phyloP scores from a whole-genome alignment of 2,329 filamentous ascomycete genomes.

The Daldinia eschscholtzii region DNA sequence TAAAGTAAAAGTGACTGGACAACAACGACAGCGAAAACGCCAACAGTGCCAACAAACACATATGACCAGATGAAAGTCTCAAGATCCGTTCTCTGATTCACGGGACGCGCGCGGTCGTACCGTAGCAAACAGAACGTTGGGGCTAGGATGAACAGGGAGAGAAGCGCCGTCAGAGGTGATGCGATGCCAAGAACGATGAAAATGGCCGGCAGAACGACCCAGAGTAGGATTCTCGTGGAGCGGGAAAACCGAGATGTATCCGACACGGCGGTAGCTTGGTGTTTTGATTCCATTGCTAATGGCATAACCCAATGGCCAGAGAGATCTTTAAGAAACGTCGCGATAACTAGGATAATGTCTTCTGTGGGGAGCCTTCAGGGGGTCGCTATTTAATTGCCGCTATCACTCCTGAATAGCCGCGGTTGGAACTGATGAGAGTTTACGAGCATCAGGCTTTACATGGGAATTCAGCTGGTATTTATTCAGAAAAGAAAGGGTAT shows the following conservation, averaged over 20 bases:
- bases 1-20: slow-evolving; percentile 30
- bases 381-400: not conserved
- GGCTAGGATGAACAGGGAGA: slow-evolving; percentile 17
- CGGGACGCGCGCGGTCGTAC: slow-evolving; percentile 22
- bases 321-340: not conserved
- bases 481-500: not conserved
- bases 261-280: not conserved
- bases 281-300: not conserved
- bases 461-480: not conserved
- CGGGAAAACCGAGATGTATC: slow-evolving; percentile 13
- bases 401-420: not conserved
- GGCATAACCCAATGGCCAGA: not conserved
- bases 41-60: slow-evolving; percentile 38
- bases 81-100: slow-evolving; percentile 15
- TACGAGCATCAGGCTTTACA: not conserved
- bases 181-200: slow-evolving; percentile 11
- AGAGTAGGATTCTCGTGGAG: slow-evolving; percentile 17
- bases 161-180: slow-evolving; percentile 19
- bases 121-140: slow-evolving; percentile 21
- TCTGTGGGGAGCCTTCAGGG: not conserved
- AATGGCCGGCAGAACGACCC: slow-evolving; percentile 16
- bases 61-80: slow-evolving; percentile 41
- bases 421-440: not conserved
- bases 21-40: slow-evolving; percentile 24
- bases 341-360: not conserved